Conservation (phyloP, 2,329 filamentous ascomycete genomes). For the Scytalidium sp. region DNA sequence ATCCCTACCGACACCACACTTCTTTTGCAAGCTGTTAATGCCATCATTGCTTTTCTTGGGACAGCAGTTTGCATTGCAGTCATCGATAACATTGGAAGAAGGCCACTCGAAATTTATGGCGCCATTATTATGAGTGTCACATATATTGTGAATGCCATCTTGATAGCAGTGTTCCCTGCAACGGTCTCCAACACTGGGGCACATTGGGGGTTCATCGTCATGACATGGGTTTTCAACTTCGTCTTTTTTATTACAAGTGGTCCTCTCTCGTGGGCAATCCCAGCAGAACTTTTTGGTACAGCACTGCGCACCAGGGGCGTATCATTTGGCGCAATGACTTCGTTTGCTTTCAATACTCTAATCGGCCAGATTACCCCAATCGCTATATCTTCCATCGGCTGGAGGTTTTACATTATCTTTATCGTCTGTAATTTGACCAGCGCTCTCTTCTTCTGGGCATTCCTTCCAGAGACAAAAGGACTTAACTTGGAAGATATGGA, state of each 20-base stretch:
- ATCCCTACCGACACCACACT: slow-evolving; percentile 63
- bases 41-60: slow-evolving; percentile 65
- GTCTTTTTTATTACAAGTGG: slow-evolving; percentile 70
- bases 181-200: slow-evolving; percentile 48
- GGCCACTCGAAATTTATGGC: slow-evolving; percentile 66
- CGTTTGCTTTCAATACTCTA: slow-evolving; percentile 75
- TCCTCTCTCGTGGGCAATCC: slow-evolving; percentile 60
- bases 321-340: slow-evolving; percentile 69
- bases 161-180: slow-evolving; percentile 58
- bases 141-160: slow-evolving; percentile 63
- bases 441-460: slow-evolving; percentile 63
- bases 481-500: slow-evolving; percentile 68
- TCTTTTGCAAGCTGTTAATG: slow-evolving; percentile 74
- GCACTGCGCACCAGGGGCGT: slow-evolving; percentile 73
- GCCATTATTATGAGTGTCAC: slow-evolving; percentile 67
- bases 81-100: slow-evolving; percentile 66
- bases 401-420: slow-evolving; percentile 54
- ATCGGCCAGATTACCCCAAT: slow-evolving; percentile 67
- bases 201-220: slow-evolving; percentile 68
- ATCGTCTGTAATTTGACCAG: slow-evolving; percentile 67
- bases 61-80: slow-evolving; percentile 66
- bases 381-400: slow-evolving; percentile 42
- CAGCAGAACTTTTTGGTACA: slow-evolving; percentile 75
- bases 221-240: slow-evolving; percentile 77
- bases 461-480: slow-evolving; percentile 64